These are phyloP conservation scores for Flaveria sonorensis DNA, from an alignment of 129 eudicot genomes.

Conservation along the genomic window DNA sequence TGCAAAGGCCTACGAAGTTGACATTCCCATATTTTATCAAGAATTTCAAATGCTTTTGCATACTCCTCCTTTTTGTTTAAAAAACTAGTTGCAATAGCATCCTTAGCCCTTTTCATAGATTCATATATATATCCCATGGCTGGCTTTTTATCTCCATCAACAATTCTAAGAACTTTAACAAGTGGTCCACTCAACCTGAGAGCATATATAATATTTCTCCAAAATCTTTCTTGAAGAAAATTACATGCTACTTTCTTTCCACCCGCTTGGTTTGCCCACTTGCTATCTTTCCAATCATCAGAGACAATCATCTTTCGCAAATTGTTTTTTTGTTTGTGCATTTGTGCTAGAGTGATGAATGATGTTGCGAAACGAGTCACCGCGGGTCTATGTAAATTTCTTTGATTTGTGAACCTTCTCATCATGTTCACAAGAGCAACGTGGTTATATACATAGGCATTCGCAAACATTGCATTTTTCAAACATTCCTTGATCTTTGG, in stretches of 20 bases:
- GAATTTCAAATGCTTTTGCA: no score
- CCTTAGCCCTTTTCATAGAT: not conserved
- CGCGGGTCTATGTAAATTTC: constrained; percentile 9
- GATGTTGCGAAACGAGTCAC: constrained; percentile 29
- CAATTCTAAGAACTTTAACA: not conserved
- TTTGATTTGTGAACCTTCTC: not conserved
- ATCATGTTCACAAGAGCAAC: not conserved
- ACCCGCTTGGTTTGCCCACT: not conserved
- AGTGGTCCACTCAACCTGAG: not conserved
- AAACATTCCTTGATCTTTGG: not conserved
- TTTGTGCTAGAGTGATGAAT: constrained; percentile 20
- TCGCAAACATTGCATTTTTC: not conserved
- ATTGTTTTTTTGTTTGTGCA: constrained; percentile 16
- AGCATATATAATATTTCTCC: not conserved
- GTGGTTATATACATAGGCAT: not conserved
- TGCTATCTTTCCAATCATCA: not conserved
- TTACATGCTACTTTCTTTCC: not conserved
- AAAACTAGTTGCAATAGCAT: not conserved
- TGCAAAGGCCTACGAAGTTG: not conserved
- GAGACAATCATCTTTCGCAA: not conserved
- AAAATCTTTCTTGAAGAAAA: not conserved
- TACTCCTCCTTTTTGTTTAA: not conserved
- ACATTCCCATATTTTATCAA: not conserved
- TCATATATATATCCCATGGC: not conserved
- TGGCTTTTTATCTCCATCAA: not conserved